Conservation (phyloP, 192 early-diverging fungal species). For the Rhizophagus clarus region DNA sequence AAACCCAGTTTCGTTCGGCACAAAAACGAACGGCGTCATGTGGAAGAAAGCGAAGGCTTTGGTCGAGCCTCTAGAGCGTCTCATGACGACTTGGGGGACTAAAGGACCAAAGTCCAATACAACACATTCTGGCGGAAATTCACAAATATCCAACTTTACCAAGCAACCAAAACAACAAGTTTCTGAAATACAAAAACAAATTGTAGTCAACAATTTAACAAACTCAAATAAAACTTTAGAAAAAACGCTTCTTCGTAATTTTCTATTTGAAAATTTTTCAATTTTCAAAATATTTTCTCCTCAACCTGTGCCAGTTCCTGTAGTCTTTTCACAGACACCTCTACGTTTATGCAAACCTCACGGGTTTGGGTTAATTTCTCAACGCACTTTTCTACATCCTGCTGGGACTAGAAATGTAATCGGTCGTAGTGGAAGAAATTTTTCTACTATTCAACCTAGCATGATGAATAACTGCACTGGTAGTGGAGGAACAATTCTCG, state of each 20-base stretch:
- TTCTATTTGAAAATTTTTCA: constrained; percentile 1
- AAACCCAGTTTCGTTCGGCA: background rate
- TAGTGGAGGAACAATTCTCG: background rate
- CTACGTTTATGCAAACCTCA: background rate
- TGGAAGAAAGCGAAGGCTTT: constrained; percentile 4
- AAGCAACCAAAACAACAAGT: background rate
- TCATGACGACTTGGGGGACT: background rate
- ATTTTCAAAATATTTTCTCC: background rate
- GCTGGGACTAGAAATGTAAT: constrained; percentile 2
- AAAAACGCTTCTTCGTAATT: background rate
- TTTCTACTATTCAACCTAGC: background rate
- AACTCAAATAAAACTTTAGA: background rate
- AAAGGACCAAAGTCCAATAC: constrained; percentile 11
- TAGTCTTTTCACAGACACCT: background rate
- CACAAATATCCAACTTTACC: background rate
- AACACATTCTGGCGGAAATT: background rate
- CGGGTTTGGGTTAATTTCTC: background rate
- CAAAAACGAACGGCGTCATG: background rate
- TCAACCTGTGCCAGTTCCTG: background rate
- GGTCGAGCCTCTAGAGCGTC: constrained; percentile 5
- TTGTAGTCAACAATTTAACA: background rate
- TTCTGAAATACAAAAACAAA: background rate
- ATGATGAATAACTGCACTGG: constrained; percentile 1
- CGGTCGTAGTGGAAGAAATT: background rate
- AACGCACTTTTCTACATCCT: background rate